Evolutionary conservation across 306 rosid species (phyloP).

Genomic region (Fragaria iinumae): DNA sequence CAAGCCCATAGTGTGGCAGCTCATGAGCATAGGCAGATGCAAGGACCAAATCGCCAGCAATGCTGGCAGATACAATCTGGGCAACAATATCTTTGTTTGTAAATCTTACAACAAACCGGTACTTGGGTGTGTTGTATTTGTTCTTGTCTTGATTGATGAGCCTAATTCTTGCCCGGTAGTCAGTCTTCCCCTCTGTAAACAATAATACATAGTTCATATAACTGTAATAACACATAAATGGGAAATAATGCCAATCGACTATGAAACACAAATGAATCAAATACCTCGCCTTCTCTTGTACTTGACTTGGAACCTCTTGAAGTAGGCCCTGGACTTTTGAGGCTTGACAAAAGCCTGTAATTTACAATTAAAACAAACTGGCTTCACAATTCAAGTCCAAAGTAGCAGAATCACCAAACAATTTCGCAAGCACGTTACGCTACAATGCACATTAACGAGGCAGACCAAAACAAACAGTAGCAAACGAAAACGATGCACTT

Average conservation of each 20-base stretch:
- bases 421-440: not conserved
- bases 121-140: constrained; percentile 86
- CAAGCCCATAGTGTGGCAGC: constrained; percentile 68
- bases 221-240: not conserved
- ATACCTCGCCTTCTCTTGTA: constrained; percentile 88
- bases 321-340: constrained; percentile 70
- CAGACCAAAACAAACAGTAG: not conserved
- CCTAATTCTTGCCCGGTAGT: constrained; percentile 83
- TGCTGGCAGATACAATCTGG: constrained; percentile 73
- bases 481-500: not conserved
- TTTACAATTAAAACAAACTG: not conserved
- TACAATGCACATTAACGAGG: not conserved
- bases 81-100: constrained; percentile 77
- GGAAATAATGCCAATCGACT: not conserved
- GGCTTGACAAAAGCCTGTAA: constrained; percentile 56
- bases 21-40: constrained; percentile 84
- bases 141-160: constrained; percentile 91
- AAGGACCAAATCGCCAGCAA: constrained; percentile 78
- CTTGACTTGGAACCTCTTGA: constrained; percentile 78
- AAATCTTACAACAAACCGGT: constrained; percentile 71
- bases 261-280: not conserved
- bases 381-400: not conserved
- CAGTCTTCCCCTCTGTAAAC: constrained; percentile 80
- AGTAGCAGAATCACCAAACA: not conserved
- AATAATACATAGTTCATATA: not conserved